Conservation (phyloP, 257 asterid genomes). For the Cinchona pubescens region DNA sequence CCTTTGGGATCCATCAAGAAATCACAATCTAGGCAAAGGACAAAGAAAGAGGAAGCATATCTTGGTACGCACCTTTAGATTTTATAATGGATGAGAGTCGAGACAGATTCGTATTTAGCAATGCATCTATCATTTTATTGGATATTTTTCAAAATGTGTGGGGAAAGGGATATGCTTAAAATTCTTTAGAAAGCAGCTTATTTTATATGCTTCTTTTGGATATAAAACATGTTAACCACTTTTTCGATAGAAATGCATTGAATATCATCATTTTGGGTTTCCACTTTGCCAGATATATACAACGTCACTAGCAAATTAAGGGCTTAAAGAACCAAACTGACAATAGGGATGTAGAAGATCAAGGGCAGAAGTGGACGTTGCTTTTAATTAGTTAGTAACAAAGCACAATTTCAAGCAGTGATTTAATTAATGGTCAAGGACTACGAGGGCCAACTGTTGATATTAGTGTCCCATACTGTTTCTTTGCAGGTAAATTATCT, state of each 20-base stretch:
- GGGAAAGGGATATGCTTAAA: not conserved
- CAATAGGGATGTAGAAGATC: too few species aligned
- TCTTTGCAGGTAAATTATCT: not conserved
- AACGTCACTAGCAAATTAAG: not conserved
- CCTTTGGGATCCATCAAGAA: not conserved
- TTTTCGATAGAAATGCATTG: conserved; percentile 14
- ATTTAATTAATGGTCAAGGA: not conserved
- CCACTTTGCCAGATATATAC: not conserved
- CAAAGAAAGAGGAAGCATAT: conserved; percentile 7
- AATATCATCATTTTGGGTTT: conserved; percentile 8
- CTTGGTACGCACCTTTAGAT: too few species aligned
- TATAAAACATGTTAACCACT: not conserved
- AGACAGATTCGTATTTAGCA: conserved; percentile 15
- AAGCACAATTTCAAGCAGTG: not conserved
- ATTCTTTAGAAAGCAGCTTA: not conserved
- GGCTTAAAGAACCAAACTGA: not conserved
- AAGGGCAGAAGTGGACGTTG: not conserved
- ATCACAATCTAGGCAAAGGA: conserved; percentile 10
- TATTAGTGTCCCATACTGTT: not conserved
- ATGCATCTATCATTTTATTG: not conserved
- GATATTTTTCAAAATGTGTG: not conserved
- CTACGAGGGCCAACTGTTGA: not conserved
- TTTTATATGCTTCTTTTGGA: not conserved
- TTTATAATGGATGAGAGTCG: conserved; percentile 12
- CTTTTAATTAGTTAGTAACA: not conserved